A percentile compares a stretch with the other conserved stretches of the same genome.
These are phyloP conservation scores for Aspergillus incahuasiensis DNA, from an alignment of 495 filamentous ascomycete species.

Conservation along the genomic window DNA sequence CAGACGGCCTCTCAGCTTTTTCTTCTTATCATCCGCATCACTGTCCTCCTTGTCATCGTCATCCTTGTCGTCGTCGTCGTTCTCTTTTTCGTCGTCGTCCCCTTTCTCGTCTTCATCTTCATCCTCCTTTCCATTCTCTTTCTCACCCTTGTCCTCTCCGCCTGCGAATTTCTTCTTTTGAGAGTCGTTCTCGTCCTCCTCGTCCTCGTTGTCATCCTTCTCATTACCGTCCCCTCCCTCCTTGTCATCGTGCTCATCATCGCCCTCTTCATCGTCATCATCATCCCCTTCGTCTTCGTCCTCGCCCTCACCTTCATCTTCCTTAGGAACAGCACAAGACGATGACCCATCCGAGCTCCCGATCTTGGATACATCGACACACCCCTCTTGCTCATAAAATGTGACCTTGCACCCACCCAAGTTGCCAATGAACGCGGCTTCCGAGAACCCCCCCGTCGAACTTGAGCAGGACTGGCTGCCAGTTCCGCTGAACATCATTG, in stretches of 20 bases:
- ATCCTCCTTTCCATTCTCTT: background rate
- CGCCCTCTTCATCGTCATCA: background rate
- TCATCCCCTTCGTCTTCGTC: background rate
- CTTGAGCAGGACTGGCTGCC: background rate
- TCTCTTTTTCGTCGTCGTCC: background rate
- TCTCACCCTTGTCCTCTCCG: too few relatives aligned
- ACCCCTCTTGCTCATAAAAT: background rate
- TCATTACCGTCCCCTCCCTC: background rate
- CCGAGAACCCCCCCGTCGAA: background rate
- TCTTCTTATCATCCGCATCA: background rate
- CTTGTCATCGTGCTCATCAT: background rate
- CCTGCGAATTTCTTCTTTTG: too few relatives aligned
- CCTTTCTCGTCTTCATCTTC: too few relatives aligned
- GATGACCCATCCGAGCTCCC: background rate
- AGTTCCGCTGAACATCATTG: background rate
- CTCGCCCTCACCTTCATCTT: background rate
- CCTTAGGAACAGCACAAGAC: background rate
- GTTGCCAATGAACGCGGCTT: background rate
- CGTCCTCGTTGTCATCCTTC: background rate
- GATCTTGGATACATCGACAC: background rate
- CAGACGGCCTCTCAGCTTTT: background rate
- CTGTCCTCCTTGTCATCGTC: too few relatives aligned
- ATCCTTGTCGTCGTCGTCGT: background rate
- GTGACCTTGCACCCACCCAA: background rate
- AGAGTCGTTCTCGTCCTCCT: background rate